These are phyloP conservation scores for Trametes hirsuta DNA, from an alignment of 1,284 basidiomycete genomes.

Conservation along the genomic window DNA sequence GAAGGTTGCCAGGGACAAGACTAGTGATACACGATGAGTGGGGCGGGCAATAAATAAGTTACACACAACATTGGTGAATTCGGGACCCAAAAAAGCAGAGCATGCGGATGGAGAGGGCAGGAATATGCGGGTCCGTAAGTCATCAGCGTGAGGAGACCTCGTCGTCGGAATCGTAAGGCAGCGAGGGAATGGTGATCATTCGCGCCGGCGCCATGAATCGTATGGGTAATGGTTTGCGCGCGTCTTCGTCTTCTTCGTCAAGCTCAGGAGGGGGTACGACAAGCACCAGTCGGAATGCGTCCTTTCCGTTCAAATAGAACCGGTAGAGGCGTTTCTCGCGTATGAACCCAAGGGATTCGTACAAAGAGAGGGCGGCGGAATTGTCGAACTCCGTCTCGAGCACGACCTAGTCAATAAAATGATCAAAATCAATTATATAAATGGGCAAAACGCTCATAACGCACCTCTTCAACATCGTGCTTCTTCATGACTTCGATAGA, in stretches of 20 bases:
- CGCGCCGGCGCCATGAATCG: constrained; percentile 29
- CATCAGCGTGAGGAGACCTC: constrained; percentile 32
- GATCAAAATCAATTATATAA: background rate
- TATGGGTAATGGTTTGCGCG: constrained; percentile 14
- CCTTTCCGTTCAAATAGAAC: constrained; percentile 96
- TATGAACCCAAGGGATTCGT: constrained; percentile 93
- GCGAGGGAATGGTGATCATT: constrained; percentile 28
- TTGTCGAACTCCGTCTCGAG: constrained; percentile 99
- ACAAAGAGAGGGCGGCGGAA: constrained; percentile 81
- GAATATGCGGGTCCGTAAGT: background rate
- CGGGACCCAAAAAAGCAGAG: background rate
- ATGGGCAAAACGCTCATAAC: background rate
- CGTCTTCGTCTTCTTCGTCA: constrained; percentile 21
- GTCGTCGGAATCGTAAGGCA: constrained; percentile 31
- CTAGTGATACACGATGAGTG: constrained; percentile 24
- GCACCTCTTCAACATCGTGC: constrained; percentile 84
- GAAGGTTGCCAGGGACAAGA: background rate
- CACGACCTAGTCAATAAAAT: constrained; percentile 65
- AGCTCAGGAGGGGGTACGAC: constrained; percentile 46
- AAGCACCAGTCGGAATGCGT: constrained; percentile 79
- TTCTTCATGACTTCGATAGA: constrained; percentile 83
- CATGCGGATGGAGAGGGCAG: background rate
- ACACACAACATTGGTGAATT: constrained; percentile 19
- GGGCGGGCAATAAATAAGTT: constrained; percentile 20
- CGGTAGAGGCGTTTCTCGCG: constrained; percentile 93